phyloP scores from a whole-genome alignment of 2,329 filamentous ascomycete genomes.

The Teratosphaeria viscida region DNA sequence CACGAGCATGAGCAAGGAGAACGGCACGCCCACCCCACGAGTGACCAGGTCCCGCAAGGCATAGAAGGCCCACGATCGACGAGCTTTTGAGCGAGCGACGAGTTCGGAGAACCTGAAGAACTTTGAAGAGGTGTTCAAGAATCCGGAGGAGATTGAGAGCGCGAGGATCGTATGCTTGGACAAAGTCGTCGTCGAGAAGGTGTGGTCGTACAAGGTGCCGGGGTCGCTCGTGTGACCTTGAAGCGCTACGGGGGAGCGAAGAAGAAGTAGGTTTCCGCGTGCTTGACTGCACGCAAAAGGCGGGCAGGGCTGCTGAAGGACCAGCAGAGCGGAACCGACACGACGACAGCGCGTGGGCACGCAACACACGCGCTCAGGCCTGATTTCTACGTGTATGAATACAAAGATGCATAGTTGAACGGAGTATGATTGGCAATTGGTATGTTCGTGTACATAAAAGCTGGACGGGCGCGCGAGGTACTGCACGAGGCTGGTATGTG shows the following conservation, averaged over 20 bases:
- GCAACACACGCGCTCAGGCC: not conserved
- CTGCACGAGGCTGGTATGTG: not conserved
- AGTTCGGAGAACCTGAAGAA: not conserved
- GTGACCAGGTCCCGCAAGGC: constrained; percentile 62
- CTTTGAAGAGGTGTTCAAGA: not conserved
- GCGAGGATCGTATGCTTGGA: not conserved
- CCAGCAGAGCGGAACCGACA: not conserved
- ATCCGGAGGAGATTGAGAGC: not conserved
- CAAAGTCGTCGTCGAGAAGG: not conserved
- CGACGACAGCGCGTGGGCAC: not conserved
- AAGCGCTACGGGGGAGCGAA: not conserved
- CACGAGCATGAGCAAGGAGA: constrained; percentile 7
- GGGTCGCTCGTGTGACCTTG: constrained; percentile 1
- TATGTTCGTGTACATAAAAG: not conserved
- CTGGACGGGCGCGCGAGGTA: not conserved
- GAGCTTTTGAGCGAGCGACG: constrained; percentile 7
- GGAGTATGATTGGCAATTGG: not conserved
- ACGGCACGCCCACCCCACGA: constrained; percentile 31
- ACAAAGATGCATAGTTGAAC: not conserved
- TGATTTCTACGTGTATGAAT: not conserved
- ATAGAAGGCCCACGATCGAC: constrained; percentile 28
- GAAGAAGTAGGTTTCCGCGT: not conserved
- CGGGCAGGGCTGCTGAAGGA: not conserved
- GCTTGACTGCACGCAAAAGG: not conserved
- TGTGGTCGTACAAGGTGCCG: constrained; percentile 3